Evolutionary conservation across 345 rosid genomes (phyloP).

Genomic region (Laguncularia racemosa): DNA sequence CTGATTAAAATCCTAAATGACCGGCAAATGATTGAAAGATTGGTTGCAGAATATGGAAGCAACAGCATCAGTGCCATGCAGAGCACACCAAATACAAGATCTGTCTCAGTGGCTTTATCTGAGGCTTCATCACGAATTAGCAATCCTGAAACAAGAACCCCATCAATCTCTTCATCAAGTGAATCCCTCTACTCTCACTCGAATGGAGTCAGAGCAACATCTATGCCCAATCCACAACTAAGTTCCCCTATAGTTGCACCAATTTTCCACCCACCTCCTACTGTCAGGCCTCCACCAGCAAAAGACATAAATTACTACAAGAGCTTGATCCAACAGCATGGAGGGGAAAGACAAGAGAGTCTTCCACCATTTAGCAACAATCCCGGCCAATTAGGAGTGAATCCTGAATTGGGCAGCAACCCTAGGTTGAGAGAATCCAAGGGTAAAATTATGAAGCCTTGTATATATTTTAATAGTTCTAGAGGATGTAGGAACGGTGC

Average conservation of each 20-base stretch:
- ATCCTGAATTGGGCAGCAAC: constrained; percentile 40
- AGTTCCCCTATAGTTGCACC: constrained; percentile 28
- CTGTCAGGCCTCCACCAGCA: constrained; percentile 35
- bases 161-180: constrained; percentile 31
- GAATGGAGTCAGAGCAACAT: constrained; percentile 26
- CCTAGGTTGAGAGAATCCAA: constrained; percentile 51
- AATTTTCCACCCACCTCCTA: constrained; percentile 21
- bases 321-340: constrained; percentile 96
- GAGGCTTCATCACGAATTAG: constrained; percentile 28
- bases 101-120: constrained; percentile 15
- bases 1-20: constrained; percentile 73
- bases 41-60: constrained; percentile 46
- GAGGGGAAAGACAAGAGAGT: constrained; percentile 77
- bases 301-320: constrained; percentile 81
- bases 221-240: constrained; percentile 14
- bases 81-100: constrained; percentile 13
- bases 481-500: constrained; percentile 92
- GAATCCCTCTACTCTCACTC: constrained; percentile 43
- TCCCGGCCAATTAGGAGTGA: constrained; percentile 30
- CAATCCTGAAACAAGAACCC: constrained; percentile 30
- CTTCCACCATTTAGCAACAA: constrained; percentile 38
- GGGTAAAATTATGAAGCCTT: constrained; percentile 82
- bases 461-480: constrained; percentile 78
- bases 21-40: constrained; percentile 69
- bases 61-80: not conserved